Conservation (phyloP, 2,329 filamentous ascomycete species). For the Ascosphaera apis region DNA sequence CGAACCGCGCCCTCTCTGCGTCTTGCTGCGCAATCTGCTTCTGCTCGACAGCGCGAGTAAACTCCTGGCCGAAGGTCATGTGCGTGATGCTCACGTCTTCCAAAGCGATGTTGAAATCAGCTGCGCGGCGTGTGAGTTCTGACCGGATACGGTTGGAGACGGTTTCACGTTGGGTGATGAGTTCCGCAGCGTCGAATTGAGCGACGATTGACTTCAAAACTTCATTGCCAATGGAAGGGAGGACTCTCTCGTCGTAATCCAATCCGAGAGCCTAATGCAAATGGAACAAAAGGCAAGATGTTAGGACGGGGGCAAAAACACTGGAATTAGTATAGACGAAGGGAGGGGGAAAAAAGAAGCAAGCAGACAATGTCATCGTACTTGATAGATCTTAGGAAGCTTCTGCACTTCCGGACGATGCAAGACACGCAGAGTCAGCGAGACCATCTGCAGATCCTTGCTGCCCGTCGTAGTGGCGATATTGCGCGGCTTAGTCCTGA, state of each 20-base stretch:
- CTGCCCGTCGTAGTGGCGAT: constrained; percentile 93
- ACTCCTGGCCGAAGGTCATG: constrained; percentile 99
- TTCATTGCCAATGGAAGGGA: constrained; percentile 97
- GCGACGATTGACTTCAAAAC: constrained; percentile 96
- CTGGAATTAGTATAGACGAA: background rate
- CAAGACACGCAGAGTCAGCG: constrained; percentile 83
- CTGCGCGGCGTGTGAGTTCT: constrained; percentile 76
- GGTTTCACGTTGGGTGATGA: constrained; percentile 96
- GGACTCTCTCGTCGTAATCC: constrained; percentile 96
- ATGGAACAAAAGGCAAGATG: constrained; percentile 1
- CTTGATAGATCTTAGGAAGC: constrained; percentile 96
- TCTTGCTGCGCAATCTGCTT: constrained; percentile 99
- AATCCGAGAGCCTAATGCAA: constrained; percentile 64
- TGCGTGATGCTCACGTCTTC: constrained; percentile 98
- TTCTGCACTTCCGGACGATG: constrained; percentile 83
- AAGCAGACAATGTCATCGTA: constrained; percentile 20
- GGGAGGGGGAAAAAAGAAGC: background rate
- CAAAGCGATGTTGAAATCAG: constrained; percentile 96
- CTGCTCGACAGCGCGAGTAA: constrained; percentile 96
- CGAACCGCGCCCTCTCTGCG: constrained; percentile 88
- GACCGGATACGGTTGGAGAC: constrained; percentile 83
- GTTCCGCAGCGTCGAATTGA: constrained; percentile 93
- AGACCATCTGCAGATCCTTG: constrained; percentile 99
- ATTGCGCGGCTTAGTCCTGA: constrained; percentile 89
- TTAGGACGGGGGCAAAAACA: background rate